A percentile compares a stretch with the other conserved stretches of the same genome.
Conservation (phyloP, 2,329 filamentous ascomycete species). For the Nemania serpens region DNA sequence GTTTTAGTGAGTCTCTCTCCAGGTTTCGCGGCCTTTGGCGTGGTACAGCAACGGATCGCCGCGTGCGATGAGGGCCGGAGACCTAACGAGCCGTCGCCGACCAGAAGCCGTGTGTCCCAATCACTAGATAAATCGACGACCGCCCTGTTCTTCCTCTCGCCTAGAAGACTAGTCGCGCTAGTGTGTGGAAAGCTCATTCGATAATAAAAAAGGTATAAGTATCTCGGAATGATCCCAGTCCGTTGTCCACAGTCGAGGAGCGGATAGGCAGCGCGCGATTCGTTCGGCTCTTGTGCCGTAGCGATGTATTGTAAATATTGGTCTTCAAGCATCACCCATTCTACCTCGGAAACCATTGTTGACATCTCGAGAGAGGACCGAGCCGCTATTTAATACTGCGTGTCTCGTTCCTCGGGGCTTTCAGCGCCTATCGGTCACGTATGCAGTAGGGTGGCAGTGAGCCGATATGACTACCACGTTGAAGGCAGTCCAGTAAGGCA, state of each 20-base stretch:
- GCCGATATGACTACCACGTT: slow-evolving; percentile 12
- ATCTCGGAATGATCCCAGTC: neutral
- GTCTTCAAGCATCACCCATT: neutral
- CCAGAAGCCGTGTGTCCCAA: no score
- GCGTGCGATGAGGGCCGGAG: neutral
- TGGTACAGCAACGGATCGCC: neutral
- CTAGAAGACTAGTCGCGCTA: neutral
- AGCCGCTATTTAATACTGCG: neutral
- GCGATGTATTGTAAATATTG: neutral
- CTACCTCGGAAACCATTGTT: slow-evolving; percentile 1
- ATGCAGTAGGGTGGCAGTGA: slow-evolving; percentile 24
- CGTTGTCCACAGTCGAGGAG: slow-evolving; percentile 1
- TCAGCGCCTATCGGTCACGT: slow-evolving; percentile 14
- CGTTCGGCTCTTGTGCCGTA: neutral
- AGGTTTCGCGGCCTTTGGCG: neutral
- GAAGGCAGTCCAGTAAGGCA: slow-evolving; percentile 27
- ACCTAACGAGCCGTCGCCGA: no score
- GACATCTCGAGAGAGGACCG: slow-evolving; percentile 12
- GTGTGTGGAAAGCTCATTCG: neutral
- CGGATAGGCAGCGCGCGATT: neutral
- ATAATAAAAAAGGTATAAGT: neutral
- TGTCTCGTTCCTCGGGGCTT: slow-evolving; percentile 8
- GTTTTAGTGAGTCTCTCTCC: neutral
- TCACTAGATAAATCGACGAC: no score
- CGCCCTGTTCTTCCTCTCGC: neutral